These are phyloP conservation scores for Diaporthe eres DNA, from an alignment of 2,329 filamentous ascomycete genomes.

Conservation along the genomic window DNA sequence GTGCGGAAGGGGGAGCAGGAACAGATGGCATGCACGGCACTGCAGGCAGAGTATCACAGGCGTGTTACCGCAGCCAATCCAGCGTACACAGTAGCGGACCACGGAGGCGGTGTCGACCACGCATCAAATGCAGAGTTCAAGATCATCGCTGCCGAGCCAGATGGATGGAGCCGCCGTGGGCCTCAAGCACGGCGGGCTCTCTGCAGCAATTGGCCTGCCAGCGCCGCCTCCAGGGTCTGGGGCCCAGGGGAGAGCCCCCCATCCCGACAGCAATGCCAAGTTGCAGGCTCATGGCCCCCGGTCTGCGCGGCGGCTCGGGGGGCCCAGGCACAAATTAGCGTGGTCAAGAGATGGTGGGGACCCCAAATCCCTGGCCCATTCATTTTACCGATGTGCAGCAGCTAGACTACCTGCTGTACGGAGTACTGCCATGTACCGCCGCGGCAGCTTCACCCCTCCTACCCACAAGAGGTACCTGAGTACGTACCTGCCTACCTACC, in stretches of 20 bases:
- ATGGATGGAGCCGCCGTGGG: constrained; percentile 33
- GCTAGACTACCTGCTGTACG: constrained; percentile 1
- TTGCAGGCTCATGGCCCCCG: constrained; percentile 33
- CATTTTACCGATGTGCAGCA: constrained; percentile 37
- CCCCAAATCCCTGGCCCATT: constrained; percentile 39
- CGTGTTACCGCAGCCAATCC: constrained; percentile 26
- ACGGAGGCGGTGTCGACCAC: constrained; percentile 26
- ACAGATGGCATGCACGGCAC: constrained; percentile 20
- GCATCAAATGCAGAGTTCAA: constrained; percentile 26
- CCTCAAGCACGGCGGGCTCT: constrained; percentile 10
- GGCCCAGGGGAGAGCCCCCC: constrained; percentile 19
- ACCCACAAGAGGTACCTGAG: constrained; percentile 19
- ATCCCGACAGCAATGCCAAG: constrained; percentile 31
- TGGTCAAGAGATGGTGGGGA: constrained; percentile 33
- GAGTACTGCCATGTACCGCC: not conserved
- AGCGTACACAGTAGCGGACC: constrained; percentile 22
- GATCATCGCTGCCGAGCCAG: constrained; percentile 34
- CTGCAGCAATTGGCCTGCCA: constrained; percentile 26
- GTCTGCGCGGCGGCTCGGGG: constrained; percentile 14
- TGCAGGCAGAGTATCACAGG: constrained; percentile 26
- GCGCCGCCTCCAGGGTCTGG: constrained; percentile 18
- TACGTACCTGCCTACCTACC: constrained; percentile 23
- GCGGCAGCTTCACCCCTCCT: constrained; percentile 32
- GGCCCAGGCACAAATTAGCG: constrained; percentile 32
- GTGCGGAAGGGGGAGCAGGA: not conserved